These are phyloP conservation scores for Diaporthe sp. DNA, from an alignment of 2,329 filamentous ascomycete genomes.

Conservation along the genomic window DNA sequence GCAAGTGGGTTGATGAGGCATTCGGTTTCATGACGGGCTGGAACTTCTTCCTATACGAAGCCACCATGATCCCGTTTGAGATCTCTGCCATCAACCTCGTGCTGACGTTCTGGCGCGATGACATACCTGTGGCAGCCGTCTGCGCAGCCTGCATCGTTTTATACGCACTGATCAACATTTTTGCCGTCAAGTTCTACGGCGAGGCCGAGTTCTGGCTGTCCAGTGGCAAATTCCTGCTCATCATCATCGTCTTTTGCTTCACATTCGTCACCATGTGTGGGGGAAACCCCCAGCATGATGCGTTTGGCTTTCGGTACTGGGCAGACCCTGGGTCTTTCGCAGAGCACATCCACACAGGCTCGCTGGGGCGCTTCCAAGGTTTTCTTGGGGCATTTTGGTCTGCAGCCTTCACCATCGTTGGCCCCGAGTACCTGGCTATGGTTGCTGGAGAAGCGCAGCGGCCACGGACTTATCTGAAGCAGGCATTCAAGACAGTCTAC, in stretches of 20 bases:
- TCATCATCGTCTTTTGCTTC: conserved; percentile 77
- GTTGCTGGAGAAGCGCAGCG: conserved; percentile 79
- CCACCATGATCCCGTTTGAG: conserved; percentile 58
- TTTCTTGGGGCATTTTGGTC: conserved; percentile 78
- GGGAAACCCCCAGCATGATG: conserved; percentile 78
- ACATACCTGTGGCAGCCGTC: conserved; percentile 63
- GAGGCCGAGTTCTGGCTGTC: conserved; percentile 81
- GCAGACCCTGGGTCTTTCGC: conserved; percentile 73
- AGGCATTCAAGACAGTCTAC: conserved; percentile 81
- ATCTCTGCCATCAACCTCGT: conserved; percentile 57
- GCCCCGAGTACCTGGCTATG: conserved; percentile 77
- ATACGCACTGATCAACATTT: conserved; percentile 71
- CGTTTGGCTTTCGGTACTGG: conserved; percentile 81
- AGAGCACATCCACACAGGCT: conserved; percentile 70
- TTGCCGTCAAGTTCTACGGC: conserved; percentile 76
- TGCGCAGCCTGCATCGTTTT: conserved; percentile 69
- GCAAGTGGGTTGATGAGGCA: conserved; percentile 76
- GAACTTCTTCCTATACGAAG: conserved; percentile 60
- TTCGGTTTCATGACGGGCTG: conserved; percentile 69
- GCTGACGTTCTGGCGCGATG: conserved; percentile 62
- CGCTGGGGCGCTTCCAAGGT: conserved; percentile 77
- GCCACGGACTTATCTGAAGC: conserved; percentile 74
- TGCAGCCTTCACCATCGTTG: conserved; percentile 74
- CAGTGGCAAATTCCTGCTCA: conserved; percentile 75
- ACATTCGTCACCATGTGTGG: conserved; percentile 86